Evolutionary conservation across 805 yeast genomes (phyloP), one percentile per base, ranked within the genome.

Genomic region (Lipomyces chichibuensis): DNA sequence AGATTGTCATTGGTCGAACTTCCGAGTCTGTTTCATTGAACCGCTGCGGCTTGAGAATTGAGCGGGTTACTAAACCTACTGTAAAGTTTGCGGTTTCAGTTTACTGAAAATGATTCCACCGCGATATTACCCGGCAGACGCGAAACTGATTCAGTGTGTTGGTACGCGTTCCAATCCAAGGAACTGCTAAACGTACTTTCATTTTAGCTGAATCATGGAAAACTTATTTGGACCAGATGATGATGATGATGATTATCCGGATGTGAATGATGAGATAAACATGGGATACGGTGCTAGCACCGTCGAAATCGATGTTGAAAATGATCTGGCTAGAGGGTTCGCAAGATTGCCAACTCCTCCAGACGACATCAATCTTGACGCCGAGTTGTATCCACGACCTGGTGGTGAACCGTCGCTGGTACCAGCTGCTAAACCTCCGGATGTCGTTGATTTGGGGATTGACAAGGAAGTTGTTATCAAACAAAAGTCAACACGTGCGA

Each of bases 401-500:
- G 35, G 25, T 11, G 17, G 1, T 20, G 57, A n/a, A 32, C 46
- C 29, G 27, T n/a, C 37, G n/a, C n/a, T 33, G 57, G 37, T 33
- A 9, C 39, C 37, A 27, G 23, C 9, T 43, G 49, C 23, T 8
- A n/a, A n/a, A 43, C 49, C 49, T 43, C 49, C 49, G 8, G 37
- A 35, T 9, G 67, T n/a, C 13, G 65, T 55, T 23, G 74, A 72
- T 69, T 63, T 72, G 29, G 77, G 76, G 2, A 59, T 74, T 20
- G 78, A 75, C 62, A 68, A 71, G 3, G 79, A 75, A 53, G 78
- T 78, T 25, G 73, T 61, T 20, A 72, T 76, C 25, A 65, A 66
- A 67, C 73, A 73, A 32, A 72, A 77, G 20, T 73, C 78, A 53
- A 73, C 74, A 57, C 23, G 71, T n/a, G 84, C 83, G 53, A 84